Conservation (phyloP, 345 rosid genomes). For the Diplotaxis tenuifolia region DNA sequence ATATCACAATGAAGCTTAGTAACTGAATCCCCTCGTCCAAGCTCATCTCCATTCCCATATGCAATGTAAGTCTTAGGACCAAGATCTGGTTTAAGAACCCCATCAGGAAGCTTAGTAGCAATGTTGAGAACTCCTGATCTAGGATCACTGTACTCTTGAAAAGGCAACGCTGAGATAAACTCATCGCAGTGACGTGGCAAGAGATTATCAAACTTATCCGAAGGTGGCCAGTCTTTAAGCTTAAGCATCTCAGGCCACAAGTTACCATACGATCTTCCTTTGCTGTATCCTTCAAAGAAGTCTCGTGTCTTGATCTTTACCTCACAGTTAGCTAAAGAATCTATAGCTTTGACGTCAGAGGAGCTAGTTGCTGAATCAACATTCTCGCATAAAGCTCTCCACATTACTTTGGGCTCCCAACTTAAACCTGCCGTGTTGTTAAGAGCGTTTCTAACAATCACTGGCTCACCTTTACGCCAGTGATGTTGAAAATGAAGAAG, state of each 20-base stretch:
- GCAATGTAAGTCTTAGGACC: constrained; percentile 98
- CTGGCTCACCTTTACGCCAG: constrained; percentile 86
- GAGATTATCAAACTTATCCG: constrained; percentile 77
- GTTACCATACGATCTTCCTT: constrained; percentile 73
- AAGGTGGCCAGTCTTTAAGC: constrained; percentile 99
- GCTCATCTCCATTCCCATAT: constrained; percentile 71
- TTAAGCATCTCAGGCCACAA: constrained; percentile 97
- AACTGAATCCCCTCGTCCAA: constrained; percentile 96
- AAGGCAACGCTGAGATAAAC: constrained; percentile 78
- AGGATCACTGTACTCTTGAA: constrained; percentile 80
- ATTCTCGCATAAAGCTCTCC: constrained; percentile 78
- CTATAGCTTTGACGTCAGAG: constrained; percentile 74
- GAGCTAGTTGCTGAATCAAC: constrained; percentile 45
- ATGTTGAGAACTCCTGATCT: constrained; percentile 77
- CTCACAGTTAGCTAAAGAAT: constrained; percentile 80
- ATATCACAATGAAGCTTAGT: constrained; percentile 92
- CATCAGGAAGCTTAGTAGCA: constrained; percentile 69
- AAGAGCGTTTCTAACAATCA: constrained; percentile 68
- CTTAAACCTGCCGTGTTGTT: constrained; percentile 58
- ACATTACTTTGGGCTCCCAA: constrained; percentile 98
- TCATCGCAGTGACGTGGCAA: constrained; percentile 96
- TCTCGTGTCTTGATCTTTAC: constrained; percentile 59
- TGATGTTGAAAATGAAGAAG: constrained; percentile 58
- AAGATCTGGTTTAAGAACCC: constrained; percentile 74
- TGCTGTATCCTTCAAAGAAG: constrained; percentile 77